phyloP scores from a whole-genome alignment of 2,329 filamentous ascomycete species.

The Paracamarosporium sp. region DNA sequence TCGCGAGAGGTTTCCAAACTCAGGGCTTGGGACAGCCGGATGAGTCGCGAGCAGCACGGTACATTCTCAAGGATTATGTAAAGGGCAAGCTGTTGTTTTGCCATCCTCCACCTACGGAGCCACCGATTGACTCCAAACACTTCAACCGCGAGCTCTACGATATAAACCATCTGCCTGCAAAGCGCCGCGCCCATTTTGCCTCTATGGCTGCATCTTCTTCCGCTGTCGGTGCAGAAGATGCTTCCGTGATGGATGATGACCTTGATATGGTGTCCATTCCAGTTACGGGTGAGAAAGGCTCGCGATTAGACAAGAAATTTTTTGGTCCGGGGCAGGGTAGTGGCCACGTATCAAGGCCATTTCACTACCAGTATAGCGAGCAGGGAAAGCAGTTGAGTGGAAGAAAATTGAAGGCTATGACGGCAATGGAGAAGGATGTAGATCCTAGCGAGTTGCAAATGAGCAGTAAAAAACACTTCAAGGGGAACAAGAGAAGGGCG shows the following conservation, averaged over 20 bases:
- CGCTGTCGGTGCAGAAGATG: slow-evolving; percentile 46
- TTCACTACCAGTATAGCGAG: slow-evolving; percentile 87
- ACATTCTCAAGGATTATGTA: slow-evolving; percentile 95
- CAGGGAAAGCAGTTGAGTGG: slow-evolving; percentile 85
- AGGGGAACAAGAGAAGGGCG: slow-evolving; percentile 73
- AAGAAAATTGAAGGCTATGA: slow-evolving; percentile 80
- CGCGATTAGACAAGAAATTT: slow-evolving; percentile 85
- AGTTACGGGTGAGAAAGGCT: slow-evolving; percentile 72
- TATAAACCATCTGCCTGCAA: slow-evolving; percentile 78
- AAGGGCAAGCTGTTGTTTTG: slow-evolving; percentile 94
- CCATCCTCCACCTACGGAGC: slow-evolving; percentile 77
- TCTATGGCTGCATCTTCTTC: slow-evolving; percentile 49
- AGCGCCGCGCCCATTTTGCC: slow-evolving; percentile 72
- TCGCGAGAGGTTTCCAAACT: slow-evolving; percentile 88
- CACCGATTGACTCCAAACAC: slow-evolving; percentile 69
- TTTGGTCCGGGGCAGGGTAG: slow-evolving; percentile 72
- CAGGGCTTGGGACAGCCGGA: slow-evolving; percentile 90
- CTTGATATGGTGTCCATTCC: slow-evolving; percentile 57
- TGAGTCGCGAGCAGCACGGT: slow-evolving; percentile 87
- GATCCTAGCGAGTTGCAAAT: slow-evolving; percentile 77
- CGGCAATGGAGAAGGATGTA: slow-evolving; percentile 83
- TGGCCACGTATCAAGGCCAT: slow-evolving; percentile 76
- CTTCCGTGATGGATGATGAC: slow-evolving; percentile 52
- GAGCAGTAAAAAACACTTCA: slow-evolving; percentile 91
- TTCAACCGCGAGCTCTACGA: slow-evolving; percentile 95